Evolutionary conservation across 2,329 filamentous ascomycete genomes (phyloP).

Genomic region (Phialophora verrucosa): DNA sequence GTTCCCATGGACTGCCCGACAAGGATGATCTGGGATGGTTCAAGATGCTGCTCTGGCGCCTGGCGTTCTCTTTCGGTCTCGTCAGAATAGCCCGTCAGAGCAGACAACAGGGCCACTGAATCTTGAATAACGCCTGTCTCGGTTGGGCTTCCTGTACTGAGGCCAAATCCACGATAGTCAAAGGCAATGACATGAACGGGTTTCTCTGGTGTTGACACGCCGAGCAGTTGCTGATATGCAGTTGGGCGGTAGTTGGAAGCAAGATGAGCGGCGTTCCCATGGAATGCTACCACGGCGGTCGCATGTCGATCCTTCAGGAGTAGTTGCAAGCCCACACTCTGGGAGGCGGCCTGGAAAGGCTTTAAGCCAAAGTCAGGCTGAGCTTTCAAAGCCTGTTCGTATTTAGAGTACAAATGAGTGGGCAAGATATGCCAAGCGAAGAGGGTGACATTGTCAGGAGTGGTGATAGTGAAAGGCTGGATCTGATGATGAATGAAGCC

Average conservation of each 20-base stretch:
- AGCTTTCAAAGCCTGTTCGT: conserved; percentile 65
- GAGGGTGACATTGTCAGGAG: conserved; percentile 75
- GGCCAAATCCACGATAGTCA: conserved; percentile 71
- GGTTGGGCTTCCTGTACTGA: conserved; percentile 72
- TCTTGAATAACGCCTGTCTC: conserved; percentile 84
- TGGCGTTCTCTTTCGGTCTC: conserved; percentile 44
- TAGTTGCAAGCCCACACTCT: conserved; percentile 57
- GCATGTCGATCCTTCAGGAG: conserved; percentile 58
- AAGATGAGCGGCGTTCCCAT: conserved; percentile 80
- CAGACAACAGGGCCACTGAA: conserved; percentile 73
- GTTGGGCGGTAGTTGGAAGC: conserved; percentile 77
- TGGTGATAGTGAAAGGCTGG: conserved; percentile 78
- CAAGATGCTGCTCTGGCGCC: conserved; percentile 55
- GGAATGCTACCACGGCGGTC: conserved; percentile 61
- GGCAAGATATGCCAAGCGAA: conserved; percentile 94
- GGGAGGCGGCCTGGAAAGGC: conserved; percentile 50
- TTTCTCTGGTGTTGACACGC: conserved; percentile 67
- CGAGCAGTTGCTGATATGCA: conserved; percentile 77
- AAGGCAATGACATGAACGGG: conserved; percentile 79
- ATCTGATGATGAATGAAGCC: conserved; percentile 64
- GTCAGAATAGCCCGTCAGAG: conserved; percentile 50
- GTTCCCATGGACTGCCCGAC: conserved; percentile 89
- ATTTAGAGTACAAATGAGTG: conserved; percentile 72
- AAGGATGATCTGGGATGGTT: conserved; percentile 75
- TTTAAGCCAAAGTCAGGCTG: conserved; percentile 36